Evolutionary conservation across 768 basidiomycete genomes (phyloP).

Genomic region (Fistulinella prunicolor): DNA sequence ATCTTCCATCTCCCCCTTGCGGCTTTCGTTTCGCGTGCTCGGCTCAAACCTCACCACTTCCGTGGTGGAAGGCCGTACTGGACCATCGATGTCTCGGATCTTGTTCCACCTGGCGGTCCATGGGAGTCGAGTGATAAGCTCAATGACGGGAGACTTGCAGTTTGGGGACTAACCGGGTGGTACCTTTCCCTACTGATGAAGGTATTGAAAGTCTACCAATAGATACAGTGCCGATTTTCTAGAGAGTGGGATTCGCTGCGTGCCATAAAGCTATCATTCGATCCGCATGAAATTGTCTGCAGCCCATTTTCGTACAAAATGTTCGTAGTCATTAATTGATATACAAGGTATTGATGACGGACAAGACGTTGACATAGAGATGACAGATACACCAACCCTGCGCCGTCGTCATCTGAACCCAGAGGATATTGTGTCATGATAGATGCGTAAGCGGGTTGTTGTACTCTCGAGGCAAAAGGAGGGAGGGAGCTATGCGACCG

Average conservation of each 20-base stretch:
- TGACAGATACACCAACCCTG: constrained; percentile 13
- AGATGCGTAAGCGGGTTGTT: constrained; percentile 17
- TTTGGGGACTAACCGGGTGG: constrained; percentile 87
- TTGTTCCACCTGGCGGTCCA: constrained; percentile 32
- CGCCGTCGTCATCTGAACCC: constrained; percentile 13
- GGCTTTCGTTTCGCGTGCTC: constrained; percentile 44
- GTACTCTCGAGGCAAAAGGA: constrained; percentile 8
- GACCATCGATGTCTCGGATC: constrained; percentile 65
- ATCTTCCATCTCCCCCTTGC: constrained; percentile 70
- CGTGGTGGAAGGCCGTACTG: constrained; percentile 55
- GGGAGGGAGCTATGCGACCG: constrained; percentile 12
- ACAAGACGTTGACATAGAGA: constrained; percentile 16
- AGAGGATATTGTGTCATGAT: constrained; percentile 10
- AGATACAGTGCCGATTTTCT: constrained; percentile 1
- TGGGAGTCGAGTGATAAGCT: constrained; percentile 35
- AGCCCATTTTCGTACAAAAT: too few relatives aligned
- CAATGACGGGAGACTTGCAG: constrained; percentile 52
- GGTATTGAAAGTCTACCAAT: constrained; percentile 46
- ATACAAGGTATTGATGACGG: constrained; percentile 23
- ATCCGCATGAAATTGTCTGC: too few relatives aligned
- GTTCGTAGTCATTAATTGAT: constrained; percentile 19
- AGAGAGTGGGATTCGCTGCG: too few relatives aligned
- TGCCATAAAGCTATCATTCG: too few relatives aligned
- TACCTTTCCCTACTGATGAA: constrained; percentile 67
- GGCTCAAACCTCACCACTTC: constrained; percentile 53